A percentile compares a stretch with the other conserved stretches of the same genome.
Evolutionary conservation across 139 green algal species (phyloP).

Genomic region (Spirogloea muscicola): DNA sequence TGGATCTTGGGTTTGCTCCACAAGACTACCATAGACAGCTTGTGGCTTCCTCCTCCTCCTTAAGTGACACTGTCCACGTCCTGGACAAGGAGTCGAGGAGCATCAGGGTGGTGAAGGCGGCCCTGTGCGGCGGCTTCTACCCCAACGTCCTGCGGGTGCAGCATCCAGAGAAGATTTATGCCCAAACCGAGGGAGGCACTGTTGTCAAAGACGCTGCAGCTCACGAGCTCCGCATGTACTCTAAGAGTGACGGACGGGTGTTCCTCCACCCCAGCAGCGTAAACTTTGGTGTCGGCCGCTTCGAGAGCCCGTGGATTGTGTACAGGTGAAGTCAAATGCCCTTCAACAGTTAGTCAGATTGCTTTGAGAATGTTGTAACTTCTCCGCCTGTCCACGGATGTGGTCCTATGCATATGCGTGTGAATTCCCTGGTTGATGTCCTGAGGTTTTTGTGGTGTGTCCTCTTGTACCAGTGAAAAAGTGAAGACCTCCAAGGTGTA

Average conservation of each 20-base stretch:
- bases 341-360: too few species aligned
- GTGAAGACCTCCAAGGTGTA: conserved; percentile 50
- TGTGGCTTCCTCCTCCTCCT: too few species aligned
- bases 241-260: conserved; percentile 64
- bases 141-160: conserved; percentile 85
- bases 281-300: conserved; percentile 71
- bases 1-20: conserved; percentile 46
- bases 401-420: too few species aligned
- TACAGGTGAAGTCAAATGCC: too few species aligned
- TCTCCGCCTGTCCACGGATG: too few species aligned
- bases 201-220: conserved; percentile 56
- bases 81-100: conserved; percentile 35
- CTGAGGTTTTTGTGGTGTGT: too few species aligned
- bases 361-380: too few species aligned
- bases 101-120: conserved; percentile 60
- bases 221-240: conserved; percentile 67
- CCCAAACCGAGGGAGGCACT: conserved; percentile 49
- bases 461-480: too few species aligned
- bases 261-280: conserved; percentile 89
- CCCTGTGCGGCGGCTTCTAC: conserved; percentile 79
- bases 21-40: too few species aligned
- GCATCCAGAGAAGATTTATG: conserved; percentile 43
- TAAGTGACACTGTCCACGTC: too few species aligned
- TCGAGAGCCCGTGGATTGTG: conserved; percentile 53
- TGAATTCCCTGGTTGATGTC: too few species aligned